phyloP scores from a whole-genome alignment of 192 early-diverging fungal species.

The Rhizoclosmatium globosum region DNA sequence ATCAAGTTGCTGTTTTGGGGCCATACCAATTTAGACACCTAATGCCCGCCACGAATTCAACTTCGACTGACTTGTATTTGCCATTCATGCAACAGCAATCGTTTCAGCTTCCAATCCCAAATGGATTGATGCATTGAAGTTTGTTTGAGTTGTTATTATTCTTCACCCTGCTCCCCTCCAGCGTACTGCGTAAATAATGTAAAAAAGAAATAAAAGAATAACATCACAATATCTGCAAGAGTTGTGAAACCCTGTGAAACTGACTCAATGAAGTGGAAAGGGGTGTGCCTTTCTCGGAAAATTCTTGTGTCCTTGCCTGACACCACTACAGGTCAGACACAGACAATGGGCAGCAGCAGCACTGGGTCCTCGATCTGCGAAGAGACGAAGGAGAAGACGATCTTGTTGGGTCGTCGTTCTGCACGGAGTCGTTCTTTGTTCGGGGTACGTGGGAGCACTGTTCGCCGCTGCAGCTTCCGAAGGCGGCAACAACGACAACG shows the following conservation, averaged over 20 bases:
- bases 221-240: too few relatives aligned
- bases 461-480: constrained; percentile 19
- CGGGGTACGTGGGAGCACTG: neutral
- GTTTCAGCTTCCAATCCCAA: neutral
- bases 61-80: too few relatives aligned
- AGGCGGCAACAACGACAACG: neutral
- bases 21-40: too few relatives aligned
- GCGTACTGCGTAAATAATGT: too few relatives aligned
- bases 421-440: constrained; percentile 1
- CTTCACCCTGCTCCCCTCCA: too few relatives aligned
- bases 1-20: too few relatives aligned
- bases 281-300: too few relatives aligned
- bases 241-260: too few relatives aligned
- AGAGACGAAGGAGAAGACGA: neutral
- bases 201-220: too few relatives aligned
- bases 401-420: neutral
- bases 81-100: neutral
- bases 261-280: too few relatives aligned
- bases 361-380: neutral
- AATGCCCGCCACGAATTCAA: too few relatives aligned
- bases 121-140: neutral
- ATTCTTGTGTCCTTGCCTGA: neutral
- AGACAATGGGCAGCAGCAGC: neutral
- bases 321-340: neutral
- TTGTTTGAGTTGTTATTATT: neutral